Conservation (phyloP, 139 green algal species). For the Diplosphaera chodatii region DNA sequence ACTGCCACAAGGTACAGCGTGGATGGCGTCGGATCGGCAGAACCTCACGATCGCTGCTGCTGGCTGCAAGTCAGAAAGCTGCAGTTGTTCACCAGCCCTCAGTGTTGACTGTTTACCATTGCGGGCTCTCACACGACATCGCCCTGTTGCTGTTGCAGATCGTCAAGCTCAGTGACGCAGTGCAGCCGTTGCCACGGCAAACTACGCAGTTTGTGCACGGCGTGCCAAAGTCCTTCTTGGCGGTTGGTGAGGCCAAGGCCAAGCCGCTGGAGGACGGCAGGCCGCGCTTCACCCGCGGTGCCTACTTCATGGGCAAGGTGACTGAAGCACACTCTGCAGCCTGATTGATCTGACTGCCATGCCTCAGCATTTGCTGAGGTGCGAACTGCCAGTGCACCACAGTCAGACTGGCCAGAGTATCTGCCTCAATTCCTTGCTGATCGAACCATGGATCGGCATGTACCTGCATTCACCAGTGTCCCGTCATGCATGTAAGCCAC, state of each 20-base stretch:
- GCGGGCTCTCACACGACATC: too few species aligned
- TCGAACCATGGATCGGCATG: too few species aligned
- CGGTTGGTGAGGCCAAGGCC: conserved; percentile 59
- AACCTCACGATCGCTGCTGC: too few species aligned
- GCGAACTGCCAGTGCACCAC: not conserved
- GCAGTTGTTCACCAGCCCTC: too few species aligned
- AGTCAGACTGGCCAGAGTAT: too few species aligned
- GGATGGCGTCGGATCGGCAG: not conserved
- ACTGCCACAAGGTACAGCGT: conserved; percentile 82
- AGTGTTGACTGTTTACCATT: not conserved
- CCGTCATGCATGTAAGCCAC: too few species aligned
- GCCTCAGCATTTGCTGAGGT: too few species aligned
- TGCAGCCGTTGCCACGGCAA: conserved; percentile 85
- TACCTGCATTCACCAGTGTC: too few species aligned
- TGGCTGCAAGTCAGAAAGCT: too few species aligned
- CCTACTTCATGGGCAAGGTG: conserved; percentile 91
- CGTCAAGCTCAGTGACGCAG: conserved; percentile 94
- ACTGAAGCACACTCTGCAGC: too few species aligned
- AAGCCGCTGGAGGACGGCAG: conserved; percentile 8
- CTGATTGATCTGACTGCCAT: too few species aligned
- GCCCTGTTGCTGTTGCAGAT: conserved; percentile 23
- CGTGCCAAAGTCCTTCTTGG: conserved; percentile 84
- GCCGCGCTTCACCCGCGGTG: conserved; percentile 47
- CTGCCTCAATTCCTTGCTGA: too few species aligned
- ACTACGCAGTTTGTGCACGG: conserved; percentile 93